Evolutionary conservation across 345 rosid genomes (phyloP), one percentile per base, ranked within the genome.

Genomic region (Syzygium aqueum): DNA sequence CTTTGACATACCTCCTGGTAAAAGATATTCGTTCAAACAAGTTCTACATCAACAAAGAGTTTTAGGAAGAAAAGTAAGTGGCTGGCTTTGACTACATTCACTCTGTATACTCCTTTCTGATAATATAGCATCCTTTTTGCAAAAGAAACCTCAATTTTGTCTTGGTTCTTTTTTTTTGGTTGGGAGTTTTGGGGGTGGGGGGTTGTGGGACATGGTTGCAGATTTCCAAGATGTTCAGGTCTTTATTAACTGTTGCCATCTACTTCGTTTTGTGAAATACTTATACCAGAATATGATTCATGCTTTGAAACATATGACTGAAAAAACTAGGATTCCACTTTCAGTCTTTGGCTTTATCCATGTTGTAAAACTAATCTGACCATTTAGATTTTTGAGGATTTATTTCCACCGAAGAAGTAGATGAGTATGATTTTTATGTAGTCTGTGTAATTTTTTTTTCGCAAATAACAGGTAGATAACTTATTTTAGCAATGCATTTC

Each of bases 1-100:
- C 89, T 98, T 90, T 92, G 94, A 94, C 88, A 91, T 98, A 84
- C 98, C 95, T 91, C 98, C 98, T 83, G 98, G 99, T 85, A 93
- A 90, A 94, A 93, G 99, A 94, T 98, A 98, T 94, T 98, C 99
- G 50, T 98, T 96, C 90, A 96, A 96, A 87, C 99, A 96, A 93
- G 99, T 96, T 87, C 84, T 93, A 84, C 97, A 94, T 90, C 94
- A 89, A 86, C 98, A 92, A 88, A 91, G 95, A 93, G 98, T 96
- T 88, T 87, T 92, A 86, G 94, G 94, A 89, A 96, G 96, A 91
- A 95, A 92, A 92, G 99, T 98, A 91, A 91, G 91, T 89, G 30
- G 77, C 54, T 50, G 80, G 25, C 23, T 73, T 73, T 73, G 49
- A 33, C 80, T 33, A 21, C 80, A 73, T 73, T 73, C 46, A 22